These are phyloP conservation scores for Laburnicola sp. DNA, from an alignment of 2,329 filamentous ascomycete genomes.

Conservation along the genomic window DNA sequence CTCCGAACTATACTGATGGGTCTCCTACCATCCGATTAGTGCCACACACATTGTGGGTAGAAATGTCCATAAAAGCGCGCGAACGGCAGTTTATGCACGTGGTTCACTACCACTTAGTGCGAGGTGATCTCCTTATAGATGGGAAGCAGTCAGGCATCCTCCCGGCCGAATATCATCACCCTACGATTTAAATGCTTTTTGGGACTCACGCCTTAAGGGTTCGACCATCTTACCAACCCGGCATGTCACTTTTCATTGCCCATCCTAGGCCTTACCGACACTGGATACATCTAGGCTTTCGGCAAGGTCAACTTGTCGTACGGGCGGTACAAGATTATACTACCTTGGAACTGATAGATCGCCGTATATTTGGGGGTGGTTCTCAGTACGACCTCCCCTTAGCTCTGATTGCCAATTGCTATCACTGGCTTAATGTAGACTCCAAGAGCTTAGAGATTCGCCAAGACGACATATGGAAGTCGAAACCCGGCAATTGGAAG, in stretches of 20 bases:
- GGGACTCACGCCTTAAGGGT: conserved; percentile 56
- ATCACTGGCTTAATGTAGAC: conserved; percentile 63
- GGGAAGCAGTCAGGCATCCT: conserved; percentile 56
- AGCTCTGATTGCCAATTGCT: conserved; percentile 55
- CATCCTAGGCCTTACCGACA: conserved; percentile 42
- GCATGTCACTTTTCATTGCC: conserved; percentile 56
- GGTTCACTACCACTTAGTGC: conserved; percentile 52
- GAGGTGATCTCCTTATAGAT: conserved; percentile 56
- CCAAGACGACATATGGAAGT: conserved; percentile 48
- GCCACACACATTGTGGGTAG: conserved; percentile 39
- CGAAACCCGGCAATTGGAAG: conserved; percentile 46
- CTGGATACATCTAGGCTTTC: conserved; percentile 60
- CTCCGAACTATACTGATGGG: conserved; percentile 17
- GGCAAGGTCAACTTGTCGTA: conserved; percentile 49
- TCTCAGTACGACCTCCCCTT: conserved; percentile 55
- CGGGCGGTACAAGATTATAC: conserved; percentile 38
- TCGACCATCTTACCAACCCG: conserved; percentile 55
- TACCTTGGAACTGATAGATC: conserved; percentile 45
- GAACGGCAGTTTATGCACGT: conserved; percentile 37
- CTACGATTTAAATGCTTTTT: conserved; percentile 57
- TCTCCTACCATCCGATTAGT: conserved; percentile 10
- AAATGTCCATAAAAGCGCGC: conserved; percentile 28
- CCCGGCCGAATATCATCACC: conserved; percentile 55
- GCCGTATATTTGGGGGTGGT: conserved; percentile 24
- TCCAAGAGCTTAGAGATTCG: conserved; percentile 57